Percentiles rank a stretch among this genome's conserved stretches.
phyloP scores from a whole-genome alignment of 2,329 filamentous ascomycete species.

The Coniochaeta ligniaria region DNA sequence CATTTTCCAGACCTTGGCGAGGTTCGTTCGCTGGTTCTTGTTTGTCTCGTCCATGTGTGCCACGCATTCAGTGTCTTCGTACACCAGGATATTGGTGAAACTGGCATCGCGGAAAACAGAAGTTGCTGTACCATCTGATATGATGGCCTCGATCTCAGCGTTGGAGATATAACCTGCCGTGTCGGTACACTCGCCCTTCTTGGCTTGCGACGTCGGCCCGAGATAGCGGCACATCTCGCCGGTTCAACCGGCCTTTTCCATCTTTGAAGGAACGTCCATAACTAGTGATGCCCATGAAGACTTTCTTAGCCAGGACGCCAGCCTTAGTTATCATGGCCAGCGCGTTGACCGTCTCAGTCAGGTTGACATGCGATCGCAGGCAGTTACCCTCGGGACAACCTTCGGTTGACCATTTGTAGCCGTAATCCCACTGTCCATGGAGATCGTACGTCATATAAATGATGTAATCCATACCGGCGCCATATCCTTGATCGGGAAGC shows the following conservation, averaged over 20 bases:
- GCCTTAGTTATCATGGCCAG: slow-evolving; percentile 23
- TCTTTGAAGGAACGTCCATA: slow-evolving; percentile 27
- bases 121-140: slow-evolving; percentile 6
- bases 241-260: slow-evolving; percentile 21
- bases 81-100: slow-evolving; percentile 7
- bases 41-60: slow-evolving; percentile 8
- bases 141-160: slow-evolving; percentile 28
- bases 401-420: slow-evolving; percentile 11
- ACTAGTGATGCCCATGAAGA: slow-evolving; percentile 24
- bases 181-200: slow-evolving; percentile 24
- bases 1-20: slow-evolving; percentile 9
- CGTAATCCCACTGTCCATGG: slow-evolving; percentile 21
- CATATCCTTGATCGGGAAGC: slow-evolving; percentile 19
- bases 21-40: slow-evolving; percentile 6
- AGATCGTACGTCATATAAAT: slow-evolving; percentile 31
- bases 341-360: slow-evolving; percentile 18
- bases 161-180: slow-evolving; percentile 29
- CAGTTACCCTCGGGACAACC: slow-evolving; percentile 18
- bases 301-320: slow-evolving; percentile 22
- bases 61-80: slow-evolving; percentile 12
- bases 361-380: slow-evolving; percentile 17
- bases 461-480: slow-evolving; percentile 17
- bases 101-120: neutral
- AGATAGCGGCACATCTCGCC: slow-evolving; percentile 23
- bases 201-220: slow-evolving; percentile 20